These are phyloP conservation scores for Datisca glomerata DNA, from an alignment of 306 rosid species.

Conservation along the genomic window DNA sequence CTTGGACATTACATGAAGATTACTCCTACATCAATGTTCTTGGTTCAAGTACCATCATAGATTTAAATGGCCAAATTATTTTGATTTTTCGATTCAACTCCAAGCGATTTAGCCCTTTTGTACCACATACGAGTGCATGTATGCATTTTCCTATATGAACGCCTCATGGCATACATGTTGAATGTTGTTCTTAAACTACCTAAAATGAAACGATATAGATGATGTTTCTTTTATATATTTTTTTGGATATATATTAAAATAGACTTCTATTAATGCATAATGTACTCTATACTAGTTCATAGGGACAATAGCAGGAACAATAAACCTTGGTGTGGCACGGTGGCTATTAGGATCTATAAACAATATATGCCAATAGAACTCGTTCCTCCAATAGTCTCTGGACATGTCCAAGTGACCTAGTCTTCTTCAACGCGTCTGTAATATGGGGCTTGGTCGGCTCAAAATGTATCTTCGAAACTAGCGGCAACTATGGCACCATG, in stretches of 20 bases:
- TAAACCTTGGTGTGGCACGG: slow-evolving; percentile 25
- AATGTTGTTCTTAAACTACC: no score
- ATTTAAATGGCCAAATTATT: no score
- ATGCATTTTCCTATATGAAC: no score
- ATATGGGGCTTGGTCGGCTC: slow-evolving; percentile 32
- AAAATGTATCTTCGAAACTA: slow-evolving; percentile 17
- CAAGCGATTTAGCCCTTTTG: no score
- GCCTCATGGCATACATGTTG: no score
- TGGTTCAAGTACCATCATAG: slow-evolving; percentile 6
- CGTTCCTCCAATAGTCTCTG: slow-evolving; percentile 25
- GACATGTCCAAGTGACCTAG: slow-evolving; percentile 22
- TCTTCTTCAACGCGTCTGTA: slow-evolving; percentile 24
- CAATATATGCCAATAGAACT: slow-evolving; percentile 13
- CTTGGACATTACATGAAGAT: slow-evolving; percentile 82
- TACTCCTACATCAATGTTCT: slow-evolving; percentile 56
- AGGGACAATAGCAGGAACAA: slow-evolving; percentile 25
- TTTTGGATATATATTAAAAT: background rate
- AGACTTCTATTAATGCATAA: no score
- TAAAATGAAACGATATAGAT: no score
- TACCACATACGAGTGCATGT: no score
- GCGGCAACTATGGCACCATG: slow-evolving; percentile 16
- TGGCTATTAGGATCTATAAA: slow-evolving; percentile 15
- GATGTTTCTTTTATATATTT: no score
- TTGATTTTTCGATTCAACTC: no score
- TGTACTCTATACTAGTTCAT: slow-evolving; percentile 11